phyloP scores from a whole-genome alignment of 306 rosid genomes.

The Alnus rubra region DNA sequence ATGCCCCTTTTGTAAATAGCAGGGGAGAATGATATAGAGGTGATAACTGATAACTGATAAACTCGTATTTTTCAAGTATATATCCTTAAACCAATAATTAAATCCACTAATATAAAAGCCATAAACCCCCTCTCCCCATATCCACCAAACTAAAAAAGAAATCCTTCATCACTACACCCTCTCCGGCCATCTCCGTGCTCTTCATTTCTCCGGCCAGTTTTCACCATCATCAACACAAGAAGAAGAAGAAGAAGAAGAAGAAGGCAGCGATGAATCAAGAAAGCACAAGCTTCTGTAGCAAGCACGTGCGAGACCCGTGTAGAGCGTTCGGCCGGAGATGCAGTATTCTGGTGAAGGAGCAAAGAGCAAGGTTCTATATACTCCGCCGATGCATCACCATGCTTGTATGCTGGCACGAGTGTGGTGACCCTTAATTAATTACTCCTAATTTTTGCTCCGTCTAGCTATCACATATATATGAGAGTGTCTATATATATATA shows the following conservation, averaged over 20 bases:
- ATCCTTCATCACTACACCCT: background rate
- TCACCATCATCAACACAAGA: background rate
- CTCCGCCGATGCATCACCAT: slow-evolving; percentile 70
- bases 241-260: slow-evolving; percentile 19
- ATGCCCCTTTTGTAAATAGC: background rate
- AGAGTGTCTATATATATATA: background rate
- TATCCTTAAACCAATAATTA: no score
- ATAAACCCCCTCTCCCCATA: background rate
- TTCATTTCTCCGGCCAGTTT: background rate
- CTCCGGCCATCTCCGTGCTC: background rate
- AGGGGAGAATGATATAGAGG: background rate
- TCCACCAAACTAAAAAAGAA: background rate
- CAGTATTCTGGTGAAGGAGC: slow-evolving; percentile 62
- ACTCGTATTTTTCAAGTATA: background rate
- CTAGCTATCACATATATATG: background rate
- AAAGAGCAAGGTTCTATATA: slow-evolving; percentile 73
- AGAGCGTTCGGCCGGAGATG: slow-evolving; percentile 61
- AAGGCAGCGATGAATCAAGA: slow-evolving; percentile 24
- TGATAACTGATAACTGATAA: background rate
- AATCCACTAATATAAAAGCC: background rate
- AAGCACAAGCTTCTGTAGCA: slow-evolving; percentile 30
- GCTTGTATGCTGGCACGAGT: slow-evolving; percentile 76
- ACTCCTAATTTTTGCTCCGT: background rate
- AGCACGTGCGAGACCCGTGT: slow-evolving; percentile 40
- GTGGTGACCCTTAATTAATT: slow-evolving; percentile 40